Conservation (phyloP, 495 filamentous ascomycete genomes). For the Penicillium daleae region DNA sequence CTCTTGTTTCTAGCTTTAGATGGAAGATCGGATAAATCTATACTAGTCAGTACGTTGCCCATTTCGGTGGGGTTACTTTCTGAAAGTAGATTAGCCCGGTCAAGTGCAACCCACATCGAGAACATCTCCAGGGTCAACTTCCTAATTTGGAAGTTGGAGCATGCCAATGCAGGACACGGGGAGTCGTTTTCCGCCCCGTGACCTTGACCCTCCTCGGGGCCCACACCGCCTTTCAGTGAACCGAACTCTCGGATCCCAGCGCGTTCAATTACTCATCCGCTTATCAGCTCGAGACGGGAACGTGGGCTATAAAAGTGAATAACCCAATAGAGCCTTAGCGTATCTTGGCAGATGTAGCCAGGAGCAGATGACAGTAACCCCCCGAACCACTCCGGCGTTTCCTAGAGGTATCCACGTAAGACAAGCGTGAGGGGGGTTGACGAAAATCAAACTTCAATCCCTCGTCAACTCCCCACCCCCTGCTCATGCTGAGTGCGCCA, state of each 20-base stretch:
- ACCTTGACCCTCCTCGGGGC: not conserved
- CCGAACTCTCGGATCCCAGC: not conserved
- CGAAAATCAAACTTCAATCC: not conserved
- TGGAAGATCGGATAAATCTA: no score
- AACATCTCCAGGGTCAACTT: not conserved
- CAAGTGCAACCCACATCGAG: not conserved
- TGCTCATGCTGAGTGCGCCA: conserved; percentile 6
- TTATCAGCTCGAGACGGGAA: not conserved
- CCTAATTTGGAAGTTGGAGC: not conserved
- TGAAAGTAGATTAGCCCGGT: not conserved
- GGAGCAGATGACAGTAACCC: not conserved
- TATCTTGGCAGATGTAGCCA: not conserved
- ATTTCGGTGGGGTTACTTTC: no score
- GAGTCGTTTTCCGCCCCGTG: not conserved
- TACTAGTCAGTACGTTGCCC: no score
- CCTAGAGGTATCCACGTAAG: not conserved
- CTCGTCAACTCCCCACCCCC: not conserved
- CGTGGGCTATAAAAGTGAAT: not conserved
- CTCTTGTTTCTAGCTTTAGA: no score
- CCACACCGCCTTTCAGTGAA: not conserved
- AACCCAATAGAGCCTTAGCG: not conserved
- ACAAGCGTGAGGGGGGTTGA: conserved; percentile 1
- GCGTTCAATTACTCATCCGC: no score
- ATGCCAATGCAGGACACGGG: not conserved
- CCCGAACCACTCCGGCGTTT: not conserved